These are phyloP conservation scores for Silene uniflora DNA, from an alignment of 148 eudicot genomes.

Conservation along the genomic window DNA sequence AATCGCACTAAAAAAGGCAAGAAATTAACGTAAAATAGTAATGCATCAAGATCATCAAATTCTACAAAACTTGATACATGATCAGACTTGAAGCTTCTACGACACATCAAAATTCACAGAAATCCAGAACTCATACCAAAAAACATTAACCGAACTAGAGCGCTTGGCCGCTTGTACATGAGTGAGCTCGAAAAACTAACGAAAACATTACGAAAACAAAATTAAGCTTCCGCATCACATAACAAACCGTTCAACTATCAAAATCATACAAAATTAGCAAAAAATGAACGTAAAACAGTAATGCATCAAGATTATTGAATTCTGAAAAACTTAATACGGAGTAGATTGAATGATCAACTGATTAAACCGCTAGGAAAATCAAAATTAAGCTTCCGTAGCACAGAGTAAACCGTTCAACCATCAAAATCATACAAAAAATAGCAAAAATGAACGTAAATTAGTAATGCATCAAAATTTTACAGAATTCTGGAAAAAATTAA, in stretches of 20 bases:
- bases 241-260: not conserved
- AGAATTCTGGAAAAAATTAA: not conserved
- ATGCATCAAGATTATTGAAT: not conserved
- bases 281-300: not conserved
- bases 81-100: slow-evolving; percentile 38
- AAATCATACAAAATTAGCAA: not conserved
- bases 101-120: no score
- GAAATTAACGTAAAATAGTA: not conserved
- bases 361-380: not conserved
- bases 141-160: no score
- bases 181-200: not conserved
- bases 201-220: not conserved
- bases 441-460: not conserved
- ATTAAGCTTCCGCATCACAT: not conserved
- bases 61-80: slow-evolving; percentile 9
- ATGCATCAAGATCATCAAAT: not conserved
- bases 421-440: not conserved
- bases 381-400: not conserved
- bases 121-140: no score
- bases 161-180: no score
- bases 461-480: not conserved
- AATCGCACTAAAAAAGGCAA: not conserved
- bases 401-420: not conserved
- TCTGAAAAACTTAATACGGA: not conserved
- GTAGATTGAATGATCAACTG: not conserved